Evolutionary conservation across 768 basidiomycete genomes (phyloP).

Genomic region (Agaricus subrufescens): DNA sequence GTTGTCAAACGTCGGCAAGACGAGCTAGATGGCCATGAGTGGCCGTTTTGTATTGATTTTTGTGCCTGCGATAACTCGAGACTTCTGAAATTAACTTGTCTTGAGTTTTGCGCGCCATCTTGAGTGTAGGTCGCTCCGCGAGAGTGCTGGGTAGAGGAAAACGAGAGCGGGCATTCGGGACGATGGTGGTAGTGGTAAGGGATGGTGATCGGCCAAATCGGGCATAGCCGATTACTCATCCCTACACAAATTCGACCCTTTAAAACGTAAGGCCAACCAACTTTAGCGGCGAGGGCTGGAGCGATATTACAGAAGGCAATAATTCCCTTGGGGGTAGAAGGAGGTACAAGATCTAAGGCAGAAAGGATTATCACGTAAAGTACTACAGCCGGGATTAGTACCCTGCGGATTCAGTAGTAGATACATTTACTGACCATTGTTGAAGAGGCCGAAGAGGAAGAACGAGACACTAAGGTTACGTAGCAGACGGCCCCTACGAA

Average conservation of each 20-base stretch:
- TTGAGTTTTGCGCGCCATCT: too few species aligned
- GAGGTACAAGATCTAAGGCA: conserved; percentile 89
- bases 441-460: conserved; percentile 89
- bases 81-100: too few species aligned
- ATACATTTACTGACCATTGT: conserved; percentile 61
- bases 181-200: too few species aligned
- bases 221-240: too few species aligned
- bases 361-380: conserved; percentile 96
- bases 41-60: too few species aligned
- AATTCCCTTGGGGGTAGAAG: conserved; percentile 89
- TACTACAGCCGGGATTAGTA: conserved; percentile 38
- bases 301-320: conserved; percentile 95
- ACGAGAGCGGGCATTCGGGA: too few species aligned
- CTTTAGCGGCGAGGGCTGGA: conserved; percentile 80
- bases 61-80: too few species aligned
- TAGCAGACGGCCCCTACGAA: conserved; percentile 24
- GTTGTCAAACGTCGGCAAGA: too few species aligned
- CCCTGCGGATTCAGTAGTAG: background rate
- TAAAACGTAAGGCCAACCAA: conserved; percentile 88
- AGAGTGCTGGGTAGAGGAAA: too few species aligned
- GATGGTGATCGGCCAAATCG: too few species aligned
- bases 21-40: too few species aligned
- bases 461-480: conserved; percentile 58
- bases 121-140: too few species aligned
- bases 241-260: conserved; percentile 87